These are phyloP conservation scores for Lithospermum erythrorhizon DNA, from an alignment of 257 asterid species.

Conservation along the genomic window DNA sequence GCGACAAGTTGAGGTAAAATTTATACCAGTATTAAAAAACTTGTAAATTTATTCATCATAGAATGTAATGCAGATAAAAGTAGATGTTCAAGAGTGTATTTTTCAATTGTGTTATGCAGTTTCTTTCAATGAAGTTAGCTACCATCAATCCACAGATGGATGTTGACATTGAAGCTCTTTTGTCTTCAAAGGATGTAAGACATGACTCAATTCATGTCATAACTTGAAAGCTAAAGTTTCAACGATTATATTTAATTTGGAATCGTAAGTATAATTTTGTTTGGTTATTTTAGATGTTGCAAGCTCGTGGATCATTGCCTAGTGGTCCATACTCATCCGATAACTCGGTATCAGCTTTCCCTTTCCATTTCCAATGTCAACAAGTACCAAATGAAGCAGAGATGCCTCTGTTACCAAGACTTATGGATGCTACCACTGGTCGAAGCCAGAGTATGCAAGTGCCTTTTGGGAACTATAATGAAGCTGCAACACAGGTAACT, in stretches of 20 bases:
- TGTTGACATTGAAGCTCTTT: slow-evolving; percentile 46
- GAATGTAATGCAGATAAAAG: not conserved
- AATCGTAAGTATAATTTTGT: not conserved
- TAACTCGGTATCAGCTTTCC: slow-evolving; percentile 16
- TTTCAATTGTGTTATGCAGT: slow-evolving; percentile 29
- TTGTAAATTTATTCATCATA: not conserved
- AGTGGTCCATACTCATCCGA: slow-evolving; percentile 32
- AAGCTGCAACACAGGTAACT: slow-evolving; percentile 52
- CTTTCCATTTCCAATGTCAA: slow-evolving; percentile 39
- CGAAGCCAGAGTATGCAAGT: slow-evolving; percentile 31
- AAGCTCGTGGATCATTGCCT: slow-evolving; percentile 39
- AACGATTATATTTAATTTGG: slow-evolving; percentile 4
- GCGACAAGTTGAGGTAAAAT: slow-evolving; percentile 75
- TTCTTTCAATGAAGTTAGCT: slow-evolving; percentile 83
- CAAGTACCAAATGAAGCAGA: slow-evolving; percentile 26
- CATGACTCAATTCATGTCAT: not conserved
- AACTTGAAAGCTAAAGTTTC: not conserved
- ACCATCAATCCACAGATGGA: slow-evolving; percentile 75
- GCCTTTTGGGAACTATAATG: slow-evolving; percentile 33
- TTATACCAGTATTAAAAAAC: not conserved
- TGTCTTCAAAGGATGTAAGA: slow-evolving; percentile 65
- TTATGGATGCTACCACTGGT: slow-evolving; percentile 18
- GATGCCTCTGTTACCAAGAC: slow-evolving; percentile 26
- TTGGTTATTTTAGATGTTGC: slow-evolving; percentile 30
- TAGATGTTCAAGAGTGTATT: not conserved